phyloP scores from a whole-genome alignment of 208 protist species.

The Wallacemonas rigidus region DNA sequence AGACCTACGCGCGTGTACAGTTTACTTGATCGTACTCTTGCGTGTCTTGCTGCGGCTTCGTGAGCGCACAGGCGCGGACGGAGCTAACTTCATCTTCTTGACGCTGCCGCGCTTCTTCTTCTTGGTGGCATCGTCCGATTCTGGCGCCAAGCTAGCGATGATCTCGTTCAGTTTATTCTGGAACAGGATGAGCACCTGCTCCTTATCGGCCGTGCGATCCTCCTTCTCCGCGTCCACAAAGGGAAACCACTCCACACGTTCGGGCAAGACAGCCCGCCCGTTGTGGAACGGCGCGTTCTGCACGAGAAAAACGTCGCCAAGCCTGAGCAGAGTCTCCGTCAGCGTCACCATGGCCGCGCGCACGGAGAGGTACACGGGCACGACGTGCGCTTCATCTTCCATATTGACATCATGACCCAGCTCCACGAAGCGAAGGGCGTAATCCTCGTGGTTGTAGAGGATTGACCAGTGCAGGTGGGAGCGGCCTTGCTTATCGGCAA shows the following conservation, averaged over 20 bases:
- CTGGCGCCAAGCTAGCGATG: slow-evolving; percentile 24
- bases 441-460: slow-evolving; percentile 56
- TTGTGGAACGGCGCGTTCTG: slow-evolving; percentile 87
- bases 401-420: slow-evolving; percentile 61
- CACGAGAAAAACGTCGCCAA: slow-evolving; percentile 67
- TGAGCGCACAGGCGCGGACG: slow-evolving; percentile 68
- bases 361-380: slow-evolving; percentile 67
- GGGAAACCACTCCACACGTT: slow-evolving; percentile 75
- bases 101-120: slow-evolving; percentile 42
- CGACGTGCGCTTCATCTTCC: slow-evolving; percentile 65
- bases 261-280: slow-evolving; percentile 62
- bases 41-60: slow-evolving; percentile 41
- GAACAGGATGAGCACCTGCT: slow-evolving; percentile 45
- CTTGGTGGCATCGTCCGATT: slow-evolving; percentile 21
- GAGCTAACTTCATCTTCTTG: slow-evolving; percentile 80
- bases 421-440: slow-evolving; percentile 68
- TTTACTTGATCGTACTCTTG: slow-evolving; percentile 26
- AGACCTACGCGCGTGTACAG: no score
- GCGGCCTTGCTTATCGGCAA: slow-evolving; percentile 53
- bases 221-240: slow-evolving; percentile 37
- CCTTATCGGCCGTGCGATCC: slow-evolving; percentile 25
- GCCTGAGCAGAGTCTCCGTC: slow-evolving; percentile 42
- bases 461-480: slow-evolving; percentile 80
- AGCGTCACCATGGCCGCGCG: slow-evolving; percentile 61
- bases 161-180: slow-evolving; percentile 71